Base-by-base conservation (phyloP, 352 stramenopile genomes). In the Sclerospora graminicola region DNA sequence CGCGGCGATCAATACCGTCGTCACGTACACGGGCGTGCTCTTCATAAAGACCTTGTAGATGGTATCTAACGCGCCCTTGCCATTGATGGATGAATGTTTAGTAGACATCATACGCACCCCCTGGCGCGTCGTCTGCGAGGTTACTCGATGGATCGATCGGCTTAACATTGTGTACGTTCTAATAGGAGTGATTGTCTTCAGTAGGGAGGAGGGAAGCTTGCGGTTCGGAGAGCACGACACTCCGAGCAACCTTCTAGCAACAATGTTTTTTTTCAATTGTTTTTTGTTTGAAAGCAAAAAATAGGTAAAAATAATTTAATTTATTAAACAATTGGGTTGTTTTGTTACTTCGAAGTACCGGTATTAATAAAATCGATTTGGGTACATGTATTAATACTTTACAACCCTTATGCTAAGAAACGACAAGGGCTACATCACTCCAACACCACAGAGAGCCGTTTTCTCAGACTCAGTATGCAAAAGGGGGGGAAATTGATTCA, bases 11-110 rank as follows among this genome's bases (percentile, higher is more conserved):
- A 92, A 50, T 45, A 92, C 68, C 35, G 77, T 84, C 29, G 72
- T 76, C 38, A 92, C 66, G 66, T 92, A 92, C 24, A 74, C 76
- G 19, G 81, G 55, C 54, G 86, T 78, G 61, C 63, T 82, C 66
- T 85, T 86, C 73, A 89, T 86, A 63, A 92, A 81, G 26, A 63
- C 33, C 43, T 78, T 68, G 69, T 92, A 92, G 36, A 77, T 45
- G 29, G 38, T 50, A 45, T 89, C 64, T 20, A 89, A 32, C 16
- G 57, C 46, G 31, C 80, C 78, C 36, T 82, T 79, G 48, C 80
- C 80, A 60, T 87, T 87, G 24, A 89, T 46, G 20, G 77, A 89
- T 29, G 80, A 87, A 41, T 45, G 60, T 66, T 91, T 91, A 29
- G 73, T 83, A 21, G 58, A 60, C 24, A 42, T 61, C 60, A 70